These are phyloP conservation scores for Diaporthe ilicicola DNA, from an alignment of 2,329 filamentous ascomycete species.

Conservation along the genomic window DNA sequence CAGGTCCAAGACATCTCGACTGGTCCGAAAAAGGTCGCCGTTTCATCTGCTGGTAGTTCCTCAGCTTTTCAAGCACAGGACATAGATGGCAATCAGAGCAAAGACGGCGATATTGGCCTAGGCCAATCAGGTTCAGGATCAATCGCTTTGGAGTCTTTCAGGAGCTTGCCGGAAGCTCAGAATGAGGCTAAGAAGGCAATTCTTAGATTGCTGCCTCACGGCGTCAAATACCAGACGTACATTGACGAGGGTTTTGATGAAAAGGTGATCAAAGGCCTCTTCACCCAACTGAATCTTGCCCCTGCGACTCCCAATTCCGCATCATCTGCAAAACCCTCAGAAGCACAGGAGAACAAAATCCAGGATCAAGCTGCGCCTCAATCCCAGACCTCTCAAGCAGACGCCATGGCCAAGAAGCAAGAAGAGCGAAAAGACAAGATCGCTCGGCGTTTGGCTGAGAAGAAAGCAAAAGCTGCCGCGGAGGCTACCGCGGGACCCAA, in stretches of 20 bases:
- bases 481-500: slow-evolving; percentile 34
- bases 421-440: slow-evolving; percentile 80
- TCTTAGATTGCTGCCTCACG: slow-evolving; percentile 68
- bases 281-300: slow-evolving; percentile 72
- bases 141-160: slow-evolving; percentile 34
- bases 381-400: slow-evolving; percentile 2
- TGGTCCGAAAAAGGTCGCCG: neutral
- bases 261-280: slow-evolving; percentile 68
- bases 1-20: neutral
- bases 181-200: slow-evolving; percentile 74
- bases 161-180: slow-evolving; percentile 52
- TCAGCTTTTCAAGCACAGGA: neutral
- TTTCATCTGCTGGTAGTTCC: neutral
- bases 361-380: slow-evolving; percentile 8
- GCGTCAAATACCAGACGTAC: slow-evolving; percentile 78
- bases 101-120: neutral
- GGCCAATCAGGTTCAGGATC: neutral
- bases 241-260: slow-evolving; percentile 77
- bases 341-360: neutral
- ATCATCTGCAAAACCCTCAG: neutral
- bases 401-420: slow-evolving; percentile 47
- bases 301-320: slow-evolving; percentile 39
- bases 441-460: slow-evolving; percentile 77
- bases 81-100: neutral
- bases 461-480: slow-evolving; percentile 61